Conservation (phyloP, 2,329 filamentous ascomycete genomes). For the Alternaria consortialis region DNA sequence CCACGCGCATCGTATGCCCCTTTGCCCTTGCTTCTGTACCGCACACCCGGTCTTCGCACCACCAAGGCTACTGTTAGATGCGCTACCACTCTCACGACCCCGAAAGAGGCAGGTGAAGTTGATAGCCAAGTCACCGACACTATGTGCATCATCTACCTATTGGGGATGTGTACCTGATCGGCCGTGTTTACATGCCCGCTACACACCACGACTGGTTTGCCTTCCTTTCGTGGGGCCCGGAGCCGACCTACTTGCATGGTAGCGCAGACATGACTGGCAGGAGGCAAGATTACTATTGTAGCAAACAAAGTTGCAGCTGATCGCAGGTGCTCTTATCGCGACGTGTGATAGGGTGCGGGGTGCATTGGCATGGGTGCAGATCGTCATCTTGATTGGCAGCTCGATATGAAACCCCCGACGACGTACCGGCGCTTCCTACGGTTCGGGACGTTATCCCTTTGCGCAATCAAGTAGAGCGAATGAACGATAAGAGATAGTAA, state of each 20-base stretch:
- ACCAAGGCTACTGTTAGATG: constrained; percentile 13
- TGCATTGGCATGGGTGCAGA: constrained; percentile 25
- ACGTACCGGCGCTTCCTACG: constrained; percentile 26
- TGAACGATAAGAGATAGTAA: constrained; percentile 22
- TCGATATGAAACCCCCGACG: constrained; percentile 26
- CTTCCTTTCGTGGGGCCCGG: constrained; percentile 39
- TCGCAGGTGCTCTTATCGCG: constrained; percentile 42
- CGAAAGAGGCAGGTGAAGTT: constrained; percentile 39
- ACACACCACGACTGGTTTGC: constrained; percentile 24
- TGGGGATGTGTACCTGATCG: constrained; percentile 34
- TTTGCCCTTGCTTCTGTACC: constrained; percentile 21
- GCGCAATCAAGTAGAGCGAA: constrained; percentile 32
- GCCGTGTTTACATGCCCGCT: constrained; percentile 15
- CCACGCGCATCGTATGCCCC: constrained; percentile 29
- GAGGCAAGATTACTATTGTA: constrained; percentile 28
- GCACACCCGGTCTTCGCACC: constrained; percentile 8
- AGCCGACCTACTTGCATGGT: constrained; percentile 40
- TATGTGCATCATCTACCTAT: constrained; percentile 27
- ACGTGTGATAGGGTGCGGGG: constrained; percentile 36
- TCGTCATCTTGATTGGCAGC: constrained; percentile 37
- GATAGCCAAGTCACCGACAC: constrained; percentile 27
- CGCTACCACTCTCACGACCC: constrained; percentile 30
- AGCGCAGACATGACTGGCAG: constrained; percentile 23
- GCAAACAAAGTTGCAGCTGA: constrained; percentile 19
- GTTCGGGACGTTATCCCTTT: constrained; percentile 27